These are phyloP conservation scores for Tuber aestivum DNA, from an alignment of 495 filamentous ascomycete genomes.

Conservation along the genomic window DNA sequence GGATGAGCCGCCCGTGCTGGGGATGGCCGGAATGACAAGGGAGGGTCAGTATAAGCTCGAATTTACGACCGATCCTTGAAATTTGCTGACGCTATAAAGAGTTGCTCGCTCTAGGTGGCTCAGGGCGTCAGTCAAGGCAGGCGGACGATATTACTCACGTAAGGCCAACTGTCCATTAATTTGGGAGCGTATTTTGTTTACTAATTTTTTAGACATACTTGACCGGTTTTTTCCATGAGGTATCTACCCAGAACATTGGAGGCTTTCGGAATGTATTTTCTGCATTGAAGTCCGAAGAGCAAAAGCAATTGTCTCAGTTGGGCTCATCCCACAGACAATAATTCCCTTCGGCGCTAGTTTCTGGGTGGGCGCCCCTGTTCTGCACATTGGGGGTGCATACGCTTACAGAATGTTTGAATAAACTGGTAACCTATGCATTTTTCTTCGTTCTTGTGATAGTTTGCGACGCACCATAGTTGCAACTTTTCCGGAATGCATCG, in stretches of 20 bases:
- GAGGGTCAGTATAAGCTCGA: conserved; percentile 27
- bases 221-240: conserved; percentile 69
- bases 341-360: neutral
- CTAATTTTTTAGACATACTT: conserved; percentile 59
- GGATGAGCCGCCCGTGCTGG: conserved; percentile 68
- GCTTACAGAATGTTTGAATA: neutral
- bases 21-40: conserved; percentile 56
- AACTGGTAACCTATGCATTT: conserved; percentile 11
- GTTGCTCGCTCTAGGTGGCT: conserved; percentile 66
- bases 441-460: conserved; percentile 19
- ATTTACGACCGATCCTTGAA: neutral
- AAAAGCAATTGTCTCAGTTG: conserved; percentile 43
- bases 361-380: neutral
- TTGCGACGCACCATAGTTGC: neutral
- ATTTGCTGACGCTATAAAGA: conserved; percentile 46
- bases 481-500: neutral
- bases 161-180: conserved; percentile 10
- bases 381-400: neutral
- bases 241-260: conserved; percentile 58
- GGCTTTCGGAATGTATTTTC: conserved; percentile 70
- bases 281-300: conserved; percentile 65
- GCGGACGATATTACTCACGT: conserved; percentile 77
- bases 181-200: conserved; percentile 3
- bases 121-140: conserved; percentile 55
- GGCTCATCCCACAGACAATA: conserved; percentile 17